Evolutionary conservation across 1,139 yeast species (phyloP).

Genomic region (Sugiyamaella sp.): DNA sequence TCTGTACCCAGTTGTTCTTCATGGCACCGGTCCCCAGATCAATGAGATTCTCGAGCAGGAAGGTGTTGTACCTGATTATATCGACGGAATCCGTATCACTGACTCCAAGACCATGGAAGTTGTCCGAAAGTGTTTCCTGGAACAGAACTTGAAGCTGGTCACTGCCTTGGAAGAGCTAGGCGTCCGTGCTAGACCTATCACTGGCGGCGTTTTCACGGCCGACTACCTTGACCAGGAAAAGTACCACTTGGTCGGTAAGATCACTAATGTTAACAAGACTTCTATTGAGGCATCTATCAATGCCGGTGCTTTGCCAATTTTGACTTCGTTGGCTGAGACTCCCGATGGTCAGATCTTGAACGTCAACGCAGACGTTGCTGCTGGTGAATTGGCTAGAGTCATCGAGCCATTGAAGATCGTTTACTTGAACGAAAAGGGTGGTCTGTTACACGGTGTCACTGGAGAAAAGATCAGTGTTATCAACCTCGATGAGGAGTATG

Average conservation of each 20-base stretch:
- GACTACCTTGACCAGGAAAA: conserved; percentile 88
- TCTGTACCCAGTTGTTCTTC: conserved; percentile 91
- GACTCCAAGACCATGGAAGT: conserved; percentile 95
- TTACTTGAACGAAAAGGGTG: conserved; percentile 96
- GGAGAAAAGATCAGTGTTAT: conserved; percentile 89
- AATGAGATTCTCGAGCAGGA: conserved; percentile 89
- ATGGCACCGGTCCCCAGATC: conserved; percentile 99
- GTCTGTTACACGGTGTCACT: conserved; percentile 88
- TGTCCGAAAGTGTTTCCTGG: conserved; percentile 91
- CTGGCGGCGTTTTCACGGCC: conserved; percentile 96
- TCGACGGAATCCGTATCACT: conserved; percentile 95
- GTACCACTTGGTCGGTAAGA: conserved; percentile 90
- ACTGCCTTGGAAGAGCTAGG: conserved; percentile 96
- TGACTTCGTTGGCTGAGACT: conserved; percentile 96
- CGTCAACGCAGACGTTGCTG: conserved; percentile 98
- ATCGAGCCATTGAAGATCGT: conserved; percentile 97
- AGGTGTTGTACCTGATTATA: conserved; percentile 94
- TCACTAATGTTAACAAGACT: conserved; percentile 81
- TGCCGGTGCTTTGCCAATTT: conserved; percentile 95
- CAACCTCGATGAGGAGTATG: conserved; percentile 95
- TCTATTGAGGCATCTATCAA: conserved; percentile 94
- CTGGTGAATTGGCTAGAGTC: conserved; percentile 95
- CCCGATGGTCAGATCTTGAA: conserved; percentile 94
- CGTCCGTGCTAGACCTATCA: conserved; percentile 97
- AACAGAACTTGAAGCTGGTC: conserved; percentile 90